These are phyloP conservation scores for Grosmannia serpens DNA, from an alignment of 2,329 filamentous ascomycete species.

Conservation along the genomic window DNA sequence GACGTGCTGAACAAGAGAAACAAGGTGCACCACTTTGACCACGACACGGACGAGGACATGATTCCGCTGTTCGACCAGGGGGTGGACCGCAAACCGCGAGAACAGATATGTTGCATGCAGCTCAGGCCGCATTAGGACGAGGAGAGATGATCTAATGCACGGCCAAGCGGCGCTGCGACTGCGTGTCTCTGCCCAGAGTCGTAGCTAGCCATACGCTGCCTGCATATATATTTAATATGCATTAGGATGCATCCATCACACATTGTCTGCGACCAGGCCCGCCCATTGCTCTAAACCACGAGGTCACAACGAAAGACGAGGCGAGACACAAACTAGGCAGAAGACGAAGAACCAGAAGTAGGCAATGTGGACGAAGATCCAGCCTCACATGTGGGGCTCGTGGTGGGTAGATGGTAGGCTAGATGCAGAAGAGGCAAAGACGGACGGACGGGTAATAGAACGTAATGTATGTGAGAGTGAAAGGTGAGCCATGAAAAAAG, in stretches of 20 bases:
- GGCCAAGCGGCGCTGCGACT: background rate
- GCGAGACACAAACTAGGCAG: background rate
- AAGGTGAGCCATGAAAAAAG: background rate
- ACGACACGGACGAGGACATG: no score
- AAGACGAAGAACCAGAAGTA: background rate
- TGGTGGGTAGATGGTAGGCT: background rate
- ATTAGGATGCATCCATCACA: background rate
- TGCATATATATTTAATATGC: background rate
- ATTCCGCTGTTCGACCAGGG: no score
- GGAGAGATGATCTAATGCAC: background rate
- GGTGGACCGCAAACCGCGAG: background rate
- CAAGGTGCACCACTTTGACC: background rate
- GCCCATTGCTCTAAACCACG: background rate
- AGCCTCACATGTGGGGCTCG: conserved; percentile 1
- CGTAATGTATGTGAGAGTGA: background rate
- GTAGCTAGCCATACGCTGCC: background rate
- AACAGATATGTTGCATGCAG: background rate
- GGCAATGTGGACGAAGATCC: background rate
- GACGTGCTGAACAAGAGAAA: background rate
- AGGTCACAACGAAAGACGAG: background rate
- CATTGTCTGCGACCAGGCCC: background rate
- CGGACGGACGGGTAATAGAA: background rate
- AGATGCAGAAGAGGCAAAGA: background rate
- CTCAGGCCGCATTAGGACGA: background rate
- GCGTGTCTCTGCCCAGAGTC: background rate